A percentile compares a stretch with the other conserved stretches of the same genome.
Evolutionary conservation across 2,329 filamentous ascomycete genomes (phyloP).

Genomic region (Verticillium nonalfalfae): DNA sequence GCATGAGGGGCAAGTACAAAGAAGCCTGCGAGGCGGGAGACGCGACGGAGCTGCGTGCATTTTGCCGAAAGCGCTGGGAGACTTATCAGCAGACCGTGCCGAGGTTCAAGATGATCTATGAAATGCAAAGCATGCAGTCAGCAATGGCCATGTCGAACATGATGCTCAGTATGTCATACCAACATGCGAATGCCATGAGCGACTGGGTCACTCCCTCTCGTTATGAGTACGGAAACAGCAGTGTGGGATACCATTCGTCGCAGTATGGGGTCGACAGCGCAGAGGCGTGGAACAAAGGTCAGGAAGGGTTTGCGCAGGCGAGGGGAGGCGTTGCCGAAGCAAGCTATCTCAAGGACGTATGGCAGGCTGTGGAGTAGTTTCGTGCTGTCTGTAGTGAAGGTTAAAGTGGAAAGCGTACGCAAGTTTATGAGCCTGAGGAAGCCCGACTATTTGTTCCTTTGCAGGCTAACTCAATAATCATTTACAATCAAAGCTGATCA

Average conservation of each 20-base stretch:
- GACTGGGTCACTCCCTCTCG: constrained; percentile 14
- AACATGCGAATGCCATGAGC: constrained; percentile 22
- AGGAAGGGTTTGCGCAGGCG: not conserved
- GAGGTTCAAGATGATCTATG: constrained; percentile 1
- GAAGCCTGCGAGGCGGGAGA: constrained; percentile 6
- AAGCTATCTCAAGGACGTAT: not conserved
- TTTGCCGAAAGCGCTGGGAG: constrained; percentile 1
- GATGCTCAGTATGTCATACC: not conserved
- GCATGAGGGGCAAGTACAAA: constrained; percentile 8
- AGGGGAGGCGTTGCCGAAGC: not conserved
- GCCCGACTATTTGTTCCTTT: too few species aligned
- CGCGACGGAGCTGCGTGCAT: not conserved
- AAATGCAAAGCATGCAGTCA: constrained; percentile 11
- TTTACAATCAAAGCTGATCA: not conserved
- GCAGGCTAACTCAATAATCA: too few species aligned
- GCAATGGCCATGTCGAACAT: constrained; percentile 13
- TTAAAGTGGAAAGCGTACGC: too few species aligned
- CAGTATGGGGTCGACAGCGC: constrained; percentile 21
- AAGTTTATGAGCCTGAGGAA: too few species aligned
- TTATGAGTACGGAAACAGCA: constrained; percentile 24
- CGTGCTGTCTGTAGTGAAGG: too few species aligned
- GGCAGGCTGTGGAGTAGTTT: not conserved
- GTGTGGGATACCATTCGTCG: constrained; percentile 27
- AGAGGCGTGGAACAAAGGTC: not conserved
- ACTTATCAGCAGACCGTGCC: constrained; percentile 9